phyloP scores from a whole-genome alignment of 2,329 filamentous ascomycete species.

The Fusarium hainanense region DNA sequence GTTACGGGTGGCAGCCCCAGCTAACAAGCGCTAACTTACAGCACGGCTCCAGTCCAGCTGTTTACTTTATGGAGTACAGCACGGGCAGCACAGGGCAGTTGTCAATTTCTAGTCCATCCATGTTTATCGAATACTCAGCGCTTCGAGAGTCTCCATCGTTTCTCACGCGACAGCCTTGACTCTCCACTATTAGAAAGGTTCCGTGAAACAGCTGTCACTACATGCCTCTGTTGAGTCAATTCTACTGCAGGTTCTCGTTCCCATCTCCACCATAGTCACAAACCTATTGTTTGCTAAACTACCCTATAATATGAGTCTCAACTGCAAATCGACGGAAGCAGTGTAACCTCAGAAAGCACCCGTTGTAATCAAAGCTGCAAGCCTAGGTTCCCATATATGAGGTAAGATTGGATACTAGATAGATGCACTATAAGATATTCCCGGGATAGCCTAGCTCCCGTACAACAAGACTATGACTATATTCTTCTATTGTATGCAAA shows the following conservation, averaged over 20 bases:
- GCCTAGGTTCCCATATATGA: background rate
- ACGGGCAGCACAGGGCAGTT: background rate
- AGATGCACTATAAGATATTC: conserved; percentile 1
- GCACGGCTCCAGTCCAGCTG: background rate
- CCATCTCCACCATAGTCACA: background rate
- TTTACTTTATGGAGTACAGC: background rate
- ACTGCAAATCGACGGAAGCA: background rate
- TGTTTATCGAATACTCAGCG: conserved; percentile 2
- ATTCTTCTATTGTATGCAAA: background rate
- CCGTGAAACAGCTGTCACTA: background rate
- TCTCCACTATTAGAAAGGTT: background rate
- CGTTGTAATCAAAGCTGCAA: conserved; percentile 2
- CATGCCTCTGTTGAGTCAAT: background rate
- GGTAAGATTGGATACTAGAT: background rate
- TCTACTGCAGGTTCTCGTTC: background rate
- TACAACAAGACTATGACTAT: background rate
- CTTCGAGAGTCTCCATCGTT: conserved; percentile 2
- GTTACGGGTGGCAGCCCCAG: background rate
- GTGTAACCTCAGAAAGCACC: background rate
- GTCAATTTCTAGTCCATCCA: background rate
- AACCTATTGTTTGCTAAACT: background rate
- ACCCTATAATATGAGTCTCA: background rate
- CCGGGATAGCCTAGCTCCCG: background rate
- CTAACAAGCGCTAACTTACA: conserved; percentile 1
- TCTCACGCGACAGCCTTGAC: conserved; percentile 1